Evolutionary conservation across 371 early-diverging fungal species (phyloP), one percentile per base, ranked within the genome.

Genomic region (Catenaria anguillulae): DNA sequence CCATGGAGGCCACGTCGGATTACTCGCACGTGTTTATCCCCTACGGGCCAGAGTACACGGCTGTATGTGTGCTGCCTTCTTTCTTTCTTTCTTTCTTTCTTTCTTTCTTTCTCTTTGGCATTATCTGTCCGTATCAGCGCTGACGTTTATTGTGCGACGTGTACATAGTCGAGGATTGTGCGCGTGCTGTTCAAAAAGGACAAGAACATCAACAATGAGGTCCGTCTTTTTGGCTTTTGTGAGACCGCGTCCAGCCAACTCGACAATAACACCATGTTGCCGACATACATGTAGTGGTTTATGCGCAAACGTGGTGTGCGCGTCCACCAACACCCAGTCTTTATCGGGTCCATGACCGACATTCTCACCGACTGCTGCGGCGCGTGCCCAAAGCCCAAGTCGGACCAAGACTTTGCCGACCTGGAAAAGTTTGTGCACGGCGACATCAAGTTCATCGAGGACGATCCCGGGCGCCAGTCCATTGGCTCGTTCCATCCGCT

Each of bases 381-480:
- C 8, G 19, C 33, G n/a, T 71, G 71, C 54, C 69, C 71, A 6
- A 40, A 64, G 1, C 29, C 64, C 26, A 61, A 35, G 2, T 46
- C 48, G 8, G 60, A 59, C 34, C 40, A 46, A 24, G 68, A 68
- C 59, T 34, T 42, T 4, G 65, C 56, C 5, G 67, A 68, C 33
- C 19, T 55, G 26, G 60, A 48, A 23, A 29, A 24, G 2, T 69
- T 60, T 40, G 68, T 67, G 8, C 45, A 48, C 23, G 72, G 72
- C 26, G 33, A 42, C 33, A 61, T 71, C 15, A 40, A 17, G 3
- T 71, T 71, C 54, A 69, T 71, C 29, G 45, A 45, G 6, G 68
- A 70, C 50, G 62, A 72, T 60, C 68, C 70, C 3, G 72, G 70
- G 19, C 60, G 71, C 29, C 71, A 71, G 60, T 50, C 64, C 19